These are phyloP conservation scores for Aschersonia sp. DNA, from an alignment of 2,329 filamentous ascomycete genomes.

Conservation along the genomic window DNA sequence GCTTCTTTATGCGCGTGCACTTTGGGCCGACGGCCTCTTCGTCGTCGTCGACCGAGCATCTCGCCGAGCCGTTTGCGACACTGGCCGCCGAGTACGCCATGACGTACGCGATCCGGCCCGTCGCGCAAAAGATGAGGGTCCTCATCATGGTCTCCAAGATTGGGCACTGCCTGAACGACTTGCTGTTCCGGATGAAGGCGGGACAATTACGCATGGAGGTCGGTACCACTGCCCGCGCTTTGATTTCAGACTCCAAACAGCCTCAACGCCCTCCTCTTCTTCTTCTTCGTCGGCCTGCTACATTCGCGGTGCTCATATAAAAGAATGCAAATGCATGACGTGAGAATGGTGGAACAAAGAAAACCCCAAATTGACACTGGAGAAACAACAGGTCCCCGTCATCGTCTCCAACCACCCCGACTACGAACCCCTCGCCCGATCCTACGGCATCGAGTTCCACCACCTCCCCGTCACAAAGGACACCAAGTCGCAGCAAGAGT, in stretches of 20 bases:
- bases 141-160: conserved; percentile 87
- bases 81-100: conserved; percentile 51
- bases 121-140: conserved; percentile 55
- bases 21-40: conserved; percentile 45
- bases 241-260: too few relatives aligned
- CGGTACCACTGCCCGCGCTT: too few relatives aligned
- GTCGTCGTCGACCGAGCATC: conserved; percentile 23
- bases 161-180: conserved; percentile 71
- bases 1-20: conserved; percentile 82
- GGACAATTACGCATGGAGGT: conserved; percentile 58
- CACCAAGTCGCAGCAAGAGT: conserved; percentile 62
- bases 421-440: conserved; percentile 50
- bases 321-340: too few relatives aligned
- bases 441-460: conserved; percentile 65
- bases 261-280: neutral
- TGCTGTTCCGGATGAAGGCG: conserved; percentile 65
- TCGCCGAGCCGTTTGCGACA: conserved; percentile 40
- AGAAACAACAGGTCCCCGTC: conserved; percentile 36
- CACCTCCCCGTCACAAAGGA: conserved; percentile 69
- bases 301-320: neutral
- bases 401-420: conserved; percentile 76
- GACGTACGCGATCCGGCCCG: conserved; percentile 56
- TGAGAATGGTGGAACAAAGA: too few relatives aligned
- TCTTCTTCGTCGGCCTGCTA: neutral
- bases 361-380: too few relatives aligned